Evolutionary conservation across 2,329 filamentous ascomycete species (phyloP).

Genomic region (Alternaria sp.): DNA sequence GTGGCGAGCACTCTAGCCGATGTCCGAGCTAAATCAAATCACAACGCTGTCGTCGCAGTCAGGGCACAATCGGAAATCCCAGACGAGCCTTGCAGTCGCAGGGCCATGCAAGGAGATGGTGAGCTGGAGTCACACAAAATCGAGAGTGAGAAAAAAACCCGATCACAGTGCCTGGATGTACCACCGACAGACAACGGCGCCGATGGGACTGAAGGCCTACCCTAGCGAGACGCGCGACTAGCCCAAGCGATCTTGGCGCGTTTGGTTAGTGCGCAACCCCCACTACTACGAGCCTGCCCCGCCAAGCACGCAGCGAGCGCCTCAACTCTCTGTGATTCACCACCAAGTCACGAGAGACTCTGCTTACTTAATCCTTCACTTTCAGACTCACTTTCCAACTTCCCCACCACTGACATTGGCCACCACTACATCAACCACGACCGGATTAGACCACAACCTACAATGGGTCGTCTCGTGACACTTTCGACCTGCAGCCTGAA

Average conservation of each 20-base stretch:
- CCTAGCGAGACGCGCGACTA: not conserved
- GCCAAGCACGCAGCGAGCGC: not conserved
- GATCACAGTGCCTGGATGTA: not conserved
- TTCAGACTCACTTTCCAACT: no score
- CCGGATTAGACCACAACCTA: not conserved
- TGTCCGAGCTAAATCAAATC: not conserved
- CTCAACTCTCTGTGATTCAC: not conserved
- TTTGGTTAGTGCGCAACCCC: not conserved
- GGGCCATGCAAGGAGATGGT: not conserved
- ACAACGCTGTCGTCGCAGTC: not conserved
- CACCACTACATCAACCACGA: not conserved
- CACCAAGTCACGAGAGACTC: no score
- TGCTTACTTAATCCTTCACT: no score
- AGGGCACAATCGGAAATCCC: not conserved
- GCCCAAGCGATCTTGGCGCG: slow-evolving; percentile 2
- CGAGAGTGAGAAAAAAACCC: not conserved
- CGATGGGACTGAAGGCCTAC: not conserved
- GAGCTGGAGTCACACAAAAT: not conserved
- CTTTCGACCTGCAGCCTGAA: slow-evolving; percentile 45
- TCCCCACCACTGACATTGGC: no score
- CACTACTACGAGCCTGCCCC: not conserved
- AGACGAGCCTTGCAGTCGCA: not conserved
- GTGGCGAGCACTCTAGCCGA: not conserved
- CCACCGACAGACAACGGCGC: not conserved
- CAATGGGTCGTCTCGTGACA: slow-evolving; percentile 32